Evolutionary conservation across 768 basidiomycete species (phyloP), one percentile per base, ranked within the genome.

Genomic region (Kwoniella newhampshirensis): DNA sequence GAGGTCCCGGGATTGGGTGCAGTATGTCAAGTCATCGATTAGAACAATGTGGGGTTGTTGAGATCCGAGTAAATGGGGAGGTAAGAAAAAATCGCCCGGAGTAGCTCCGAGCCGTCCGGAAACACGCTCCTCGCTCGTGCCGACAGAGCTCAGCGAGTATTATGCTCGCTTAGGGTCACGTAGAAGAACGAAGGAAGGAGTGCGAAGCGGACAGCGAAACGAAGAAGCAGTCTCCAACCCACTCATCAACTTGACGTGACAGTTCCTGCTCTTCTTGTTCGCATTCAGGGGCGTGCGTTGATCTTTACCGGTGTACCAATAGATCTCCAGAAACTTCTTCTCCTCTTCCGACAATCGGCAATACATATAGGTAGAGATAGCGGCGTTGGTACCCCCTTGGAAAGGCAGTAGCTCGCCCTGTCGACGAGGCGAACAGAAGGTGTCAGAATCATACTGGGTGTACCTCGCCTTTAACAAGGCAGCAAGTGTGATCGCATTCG

Each of bases 341-440:
- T 79, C 76, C 35, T 77, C 77, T 18, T 75, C 73, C 4, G 77
- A 76, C 13, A 86, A 78, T 47, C 71, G 67, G 12, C 73, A 77
- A 71, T 81, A 86, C 81, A 87, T 83, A 30, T 76, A 75, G 54
- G 80, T 77, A 17, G 80, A 80, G 11, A 87, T 83, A 74, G 84
- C 80, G 57, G 85, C 82, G 67, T 87, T 87, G 36, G 82, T 86
- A 1, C 86, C 86, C 9, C 86, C 86, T 70, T 85, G 85, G 57
- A 79, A 80, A 0, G 84, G 84, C 12, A 85, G 74, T 37, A 80
- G 78, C 68, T 85, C 84, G 42, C 82, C 82, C 77, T 66, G 40
- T 12, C 11, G 25, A 20, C 4, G 30, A 40, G 18, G 15, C n/a
- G 30, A 15, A 39, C 9, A 23, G 5, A n/a, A 13, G 20, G 27